Evolutionary conservation across 306 rosid genomes (phyloP).

Genomic region (Cucurbita moschata): DNA sequence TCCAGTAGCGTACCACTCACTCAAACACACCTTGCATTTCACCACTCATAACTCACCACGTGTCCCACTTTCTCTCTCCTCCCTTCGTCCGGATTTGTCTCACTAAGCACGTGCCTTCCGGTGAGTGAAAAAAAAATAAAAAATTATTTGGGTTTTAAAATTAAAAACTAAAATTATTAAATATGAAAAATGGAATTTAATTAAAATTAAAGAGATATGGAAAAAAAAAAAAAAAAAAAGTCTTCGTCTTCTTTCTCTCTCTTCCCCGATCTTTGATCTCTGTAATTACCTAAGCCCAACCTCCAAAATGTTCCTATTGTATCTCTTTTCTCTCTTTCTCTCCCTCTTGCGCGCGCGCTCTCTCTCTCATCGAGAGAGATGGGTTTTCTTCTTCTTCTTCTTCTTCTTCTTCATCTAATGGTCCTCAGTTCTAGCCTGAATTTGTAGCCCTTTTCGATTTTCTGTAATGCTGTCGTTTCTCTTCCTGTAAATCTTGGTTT

Average conservation of each 20-base stretch:
- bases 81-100: constrained; percentile 4
- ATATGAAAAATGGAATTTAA: background rate
- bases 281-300: constrained; percentile 9
- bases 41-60: background rate
- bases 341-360: background rate
- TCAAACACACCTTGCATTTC: background rate
- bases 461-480: background rate
- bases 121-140: background rate
- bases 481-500: background rate
- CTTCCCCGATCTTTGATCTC: background rate
- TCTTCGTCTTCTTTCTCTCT: constrained; percentile 8
- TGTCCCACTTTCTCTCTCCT: background rate
- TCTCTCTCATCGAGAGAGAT: constrained; percentile 14
- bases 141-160: background rate
- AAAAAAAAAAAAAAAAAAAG: background rate
- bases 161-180: no score
- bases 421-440: background rate
- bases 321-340: background rate
- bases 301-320: background rate
- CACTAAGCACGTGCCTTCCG: constrained; percentile 8
- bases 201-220: background rate
- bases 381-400: background rate
- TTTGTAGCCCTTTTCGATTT: background rate
- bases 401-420: background rate
- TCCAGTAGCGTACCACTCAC: constrained; percentile 6